Conservation (phyloP, 139 green algal genomes). For the Desmodesmus armatus region DNA sequence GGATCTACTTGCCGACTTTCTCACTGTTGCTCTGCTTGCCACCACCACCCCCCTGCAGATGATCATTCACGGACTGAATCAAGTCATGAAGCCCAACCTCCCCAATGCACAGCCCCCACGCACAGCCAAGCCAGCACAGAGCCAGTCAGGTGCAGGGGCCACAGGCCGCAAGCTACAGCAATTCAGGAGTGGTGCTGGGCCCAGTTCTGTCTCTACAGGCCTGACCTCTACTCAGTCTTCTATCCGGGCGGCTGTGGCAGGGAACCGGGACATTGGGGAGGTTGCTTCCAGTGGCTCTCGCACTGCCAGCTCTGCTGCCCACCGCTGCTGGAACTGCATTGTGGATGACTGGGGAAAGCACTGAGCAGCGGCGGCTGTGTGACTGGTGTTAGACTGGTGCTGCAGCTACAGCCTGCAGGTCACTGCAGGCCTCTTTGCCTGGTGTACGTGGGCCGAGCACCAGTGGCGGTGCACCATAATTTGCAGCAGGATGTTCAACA, state of each 20-base stretch:
- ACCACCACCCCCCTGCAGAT: not conserved
- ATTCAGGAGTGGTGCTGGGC: not conserved
- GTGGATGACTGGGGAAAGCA: not conserved
- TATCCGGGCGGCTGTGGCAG: slow-evolving; percentile 1
- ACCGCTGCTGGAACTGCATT: slow-evolving; percentile 17
- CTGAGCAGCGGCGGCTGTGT: too few relatives aligned
- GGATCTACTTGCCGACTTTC: not conserved
- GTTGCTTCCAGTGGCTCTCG: not conserved
- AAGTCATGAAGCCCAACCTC: not conserved
- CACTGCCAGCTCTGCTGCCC: not conserved
- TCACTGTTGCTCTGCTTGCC: not conserved
- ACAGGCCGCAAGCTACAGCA: not conserved
- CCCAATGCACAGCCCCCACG: not conserved
- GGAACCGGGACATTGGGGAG: not conserved
- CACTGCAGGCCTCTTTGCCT: too few relatives aligned
- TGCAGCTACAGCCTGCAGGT: too few relatives aligned
- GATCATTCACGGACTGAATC: slow-evolving; percentile 5
- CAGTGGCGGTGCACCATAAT: too few relatives aligned
- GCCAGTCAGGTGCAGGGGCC: too few relatives aligned
- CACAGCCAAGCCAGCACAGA: too few relatives aligned
- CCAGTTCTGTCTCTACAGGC: not conserved
- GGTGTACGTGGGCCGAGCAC: too few relatives aligned
- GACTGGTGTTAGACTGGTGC: too few relatives aligned
- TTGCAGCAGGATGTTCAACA: too few relatives aligned
- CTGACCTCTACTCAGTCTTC: slow-evolving; percentile 13